Conservation (phyloP, 257 asterid genomes). For the Ligustrum vulgare region DNA sequence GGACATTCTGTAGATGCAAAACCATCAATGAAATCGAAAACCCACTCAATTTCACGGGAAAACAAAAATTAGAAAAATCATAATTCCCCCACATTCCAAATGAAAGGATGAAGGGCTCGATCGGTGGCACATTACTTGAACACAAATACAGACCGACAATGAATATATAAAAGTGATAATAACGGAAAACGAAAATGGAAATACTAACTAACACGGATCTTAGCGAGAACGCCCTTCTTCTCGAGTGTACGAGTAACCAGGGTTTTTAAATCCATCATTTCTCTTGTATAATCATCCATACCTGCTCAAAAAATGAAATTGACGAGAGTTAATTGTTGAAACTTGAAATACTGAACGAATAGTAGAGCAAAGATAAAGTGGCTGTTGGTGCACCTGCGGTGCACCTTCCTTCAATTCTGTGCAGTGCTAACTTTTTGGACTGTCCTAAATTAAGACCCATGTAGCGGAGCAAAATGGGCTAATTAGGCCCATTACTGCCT, state of each 20-base stretch:
- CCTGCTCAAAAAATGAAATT: background rate
- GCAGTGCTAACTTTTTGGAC: too few relatives aligned
- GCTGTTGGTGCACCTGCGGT: background rate
- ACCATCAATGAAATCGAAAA: background rate
- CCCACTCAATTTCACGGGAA: background rate
- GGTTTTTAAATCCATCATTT: conserved; percentile 99
- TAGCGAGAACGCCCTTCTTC: conserved; percentile 99
- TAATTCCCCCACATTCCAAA: background rate
- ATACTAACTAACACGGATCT: conserved; percentile 82
- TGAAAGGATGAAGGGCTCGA: background rate
- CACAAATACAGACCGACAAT: background rate
- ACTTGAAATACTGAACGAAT: background rate
- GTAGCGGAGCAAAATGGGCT: too few relatives aligned
- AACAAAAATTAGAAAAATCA: background rate
- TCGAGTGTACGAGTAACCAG: conserved; percentile 95
- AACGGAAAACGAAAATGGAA: conserved; percentile 5
- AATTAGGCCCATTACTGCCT: too few relatives aligned
- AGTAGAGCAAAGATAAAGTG: background rate
- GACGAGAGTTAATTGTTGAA: conserved; percentile 16
- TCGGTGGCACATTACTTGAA: background rate
- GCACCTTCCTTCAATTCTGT: too few relatives aligned
- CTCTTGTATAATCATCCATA: conserved; percentile 93
- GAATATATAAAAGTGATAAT: background rate
- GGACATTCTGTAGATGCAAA: background rate
- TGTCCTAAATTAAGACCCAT: too few relatives aligned